These are phyloP conservation scores for Mercurialis annua DNA, from an alignment of 345 rosid species.

Conservation along the genomic window DNA sequence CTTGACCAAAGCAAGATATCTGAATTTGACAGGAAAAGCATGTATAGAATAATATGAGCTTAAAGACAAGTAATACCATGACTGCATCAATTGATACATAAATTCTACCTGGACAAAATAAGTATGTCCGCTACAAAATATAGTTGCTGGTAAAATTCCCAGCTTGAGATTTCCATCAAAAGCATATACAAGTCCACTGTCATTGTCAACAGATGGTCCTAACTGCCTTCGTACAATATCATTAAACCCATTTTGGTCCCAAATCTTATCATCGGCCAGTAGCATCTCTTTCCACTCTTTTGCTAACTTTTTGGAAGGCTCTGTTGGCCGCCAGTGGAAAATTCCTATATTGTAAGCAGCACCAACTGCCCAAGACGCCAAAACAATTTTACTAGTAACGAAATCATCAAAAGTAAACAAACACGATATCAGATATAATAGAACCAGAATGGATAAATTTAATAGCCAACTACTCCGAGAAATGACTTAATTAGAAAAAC, in stretches of 20 bases:
- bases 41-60: not conserved
- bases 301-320: slow-evolving; percentile 71
- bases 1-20: slow-evolving; percentile 3
- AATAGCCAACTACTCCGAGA: not conserved
- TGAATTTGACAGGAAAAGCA: slow-evolving; percentile 2
- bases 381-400: slow-evolving; percentile 13
- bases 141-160: slow-evolving; percentile 90
- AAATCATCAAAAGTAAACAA: not conserved
- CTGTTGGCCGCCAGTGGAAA: slow-evolving; percentile 96
- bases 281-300: slow-evolving; percentile 93
- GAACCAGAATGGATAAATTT: not conserved
- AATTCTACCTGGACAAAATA: slow-evolving; percentile 83
- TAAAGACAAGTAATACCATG: not conserved
- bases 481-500: not conserved
- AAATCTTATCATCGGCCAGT: slow-evolving; percentile 81
- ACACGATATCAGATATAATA: not conserved
- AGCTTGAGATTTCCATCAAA: slow-evolving; percentile 91
- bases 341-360: slow-evolving; percentile 95
- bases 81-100: slow-evolving; percentile 4
- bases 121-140: slow-evolving; percentile 96
- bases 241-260: slow-evolving; percentile 99
- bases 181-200: slow-evolving; percentile 78
- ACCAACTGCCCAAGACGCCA: slow-evolving; percentile 44
- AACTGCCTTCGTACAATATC: slow-evolving; percentile 71
- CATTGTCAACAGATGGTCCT: slow-evolving; percentile 85